Percentiles rank a stretch among this genome's conserved stretches.
phyloP scores from a whole-genome alignment of 1,284 basidiomycete genomes.

The Spongispora temasekensis region DNA sequence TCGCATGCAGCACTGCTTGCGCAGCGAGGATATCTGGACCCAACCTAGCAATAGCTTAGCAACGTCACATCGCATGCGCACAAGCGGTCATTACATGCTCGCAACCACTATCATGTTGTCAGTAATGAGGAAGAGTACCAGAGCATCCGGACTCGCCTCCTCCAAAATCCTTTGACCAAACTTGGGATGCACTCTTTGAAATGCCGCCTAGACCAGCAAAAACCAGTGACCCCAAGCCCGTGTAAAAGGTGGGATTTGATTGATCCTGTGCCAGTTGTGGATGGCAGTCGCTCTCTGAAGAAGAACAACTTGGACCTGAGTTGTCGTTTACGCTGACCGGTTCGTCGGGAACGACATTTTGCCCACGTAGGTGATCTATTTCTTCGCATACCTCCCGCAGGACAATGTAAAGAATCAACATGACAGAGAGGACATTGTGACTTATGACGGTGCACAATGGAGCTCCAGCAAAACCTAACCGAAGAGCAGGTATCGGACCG shows the following conservation, averaged over 20 bases:
- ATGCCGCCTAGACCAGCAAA: constrained; percentile 22
- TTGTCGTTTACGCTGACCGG: not conserved
- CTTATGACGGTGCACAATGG: constrained; percentile 31
- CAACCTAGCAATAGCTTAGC: constrained; percentile 17
- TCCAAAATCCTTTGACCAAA: constrained; percentile 35
- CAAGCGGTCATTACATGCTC: constrained; percentile 21
- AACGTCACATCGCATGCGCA: not conserved
- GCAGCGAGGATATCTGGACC: constrained; percentile 32
- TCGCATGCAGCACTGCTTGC: constrained; percentile 28
- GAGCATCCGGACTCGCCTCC: constrained; percentile 19
- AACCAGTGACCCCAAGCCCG: constrained; percentile 20
- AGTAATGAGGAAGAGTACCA: constrained; percentile 1
- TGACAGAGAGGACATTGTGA: constrained; percentile 24
- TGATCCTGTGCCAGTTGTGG: not conserved
- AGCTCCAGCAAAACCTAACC: constrained; percentile 29
- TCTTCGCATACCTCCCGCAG: constrained; percentile 22
- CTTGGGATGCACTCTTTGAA: constrained; percentile 26
- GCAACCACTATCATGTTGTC: constrained; percentile 22
- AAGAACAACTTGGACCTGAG: constrained; percentile 1
- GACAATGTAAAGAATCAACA: constrained; percentile 27
- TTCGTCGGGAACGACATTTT: constrained; percentile 17
- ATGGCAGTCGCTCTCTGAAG: not conserved
- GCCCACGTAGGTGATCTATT: constrained; percentile 14
- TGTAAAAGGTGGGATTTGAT: constrained; percentile 12
- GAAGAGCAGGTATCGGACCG: constrained; percentile 30